These are phyloP conservation scores for Nelumbo lutea DNA, from an alignment of 164 flowering plant species.

Conservation along the genomic window DNA sequence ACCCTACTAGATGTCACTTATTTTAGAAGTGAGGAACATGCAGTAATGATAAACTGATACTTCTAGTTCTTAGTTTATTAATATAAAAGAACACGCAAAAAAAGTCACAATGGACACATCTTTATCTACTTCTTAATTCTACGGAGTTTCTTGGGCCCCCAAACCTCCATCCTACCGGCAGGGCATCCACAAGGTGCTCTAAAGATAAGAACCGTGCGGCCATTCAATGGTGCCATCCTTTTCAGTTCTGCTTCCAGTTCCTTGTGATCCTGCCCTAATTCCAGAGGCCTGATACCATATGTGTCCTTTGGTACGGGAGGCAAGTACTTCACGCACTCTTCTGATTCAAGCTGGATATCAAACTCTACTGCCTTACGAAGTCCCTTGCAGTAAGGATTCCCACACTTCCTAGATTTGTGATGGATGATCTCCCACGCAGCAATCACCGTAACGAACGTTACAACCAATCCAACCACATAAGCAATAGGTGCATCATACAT, in stretches of 20 bases:
- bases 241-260: slow-evolving; percentile 55
- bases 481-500: slow-evolving; percentile 29
- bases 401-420: slow-evolving; percentile 41
- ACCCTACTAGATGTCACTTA: slow-evolving; percentile 14
- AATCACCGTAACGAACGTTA: slow-evolving; percentile 23
- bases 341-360: slow-evolving; percentile 61
- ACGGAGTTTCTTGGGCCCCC: slow-evolving; percentile 51
- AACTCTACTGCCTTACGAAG: slow-evolving; percentile 52
- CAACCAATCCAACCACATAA: slow-evolving; percentile 26
- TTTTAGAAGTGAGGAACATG: slow-evolving; percentile 10
- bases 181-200: slow-evolving; percentile 59
- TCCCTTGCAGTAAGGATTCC: slow-evolving; percentile 51
- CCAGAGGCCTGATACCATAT: slow-evolving; percentile 29
- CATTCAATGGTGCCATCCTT: slow-evolving; percentile 61
- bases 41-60: slow-evolving; percentile 15
- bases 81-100: slow-evolving; percentile 4
- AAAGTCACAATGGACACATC: background rate
- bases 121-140: slow-evolving; percentile 41
- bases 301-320: slow-evolving; percentile 23
- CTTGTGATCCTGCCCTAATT: slow-evolving; percentile 46
- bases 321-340: slow-evolving; percentile 47
- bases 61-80: slow-evolving; percentile 16
- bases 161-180: slow-evolving; percentile 57
- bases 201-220: slow-evolving; percentile 54
- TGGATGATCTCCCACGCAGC: slow-evolving; percentile 32